A percentile compares a stretch with the other conserved stretches of the same genome.
Conservation (phyloP, 257 asterid species). For the Cordia subcordata region DNA sequence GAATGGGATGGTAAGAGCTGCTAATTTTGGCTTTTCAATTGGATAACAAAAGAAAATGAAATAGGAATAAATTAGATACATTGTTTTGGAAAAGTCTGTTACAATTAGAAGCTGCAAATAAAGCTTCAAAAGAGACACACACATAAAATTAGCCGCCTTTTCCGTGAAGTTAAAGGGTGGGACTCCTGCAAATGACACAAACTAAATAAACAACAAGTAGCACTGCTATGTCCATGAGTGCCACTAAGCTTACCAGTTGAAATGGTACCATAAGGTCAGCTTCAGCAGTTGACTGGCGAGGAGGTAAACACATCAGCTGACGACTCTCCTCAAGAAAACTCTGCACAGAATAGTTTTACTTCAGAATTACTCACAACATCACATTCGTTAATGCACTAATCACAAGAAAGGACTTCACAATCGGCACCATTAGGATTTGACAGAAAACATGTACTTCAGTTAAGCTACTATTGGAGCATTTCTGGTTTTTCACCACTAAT, state of each 20-base stretch:
- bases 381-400: not conserved
- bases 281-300: slow-evolving; percentile 98
- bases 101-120: too few relatives aligned
- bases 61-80: too few relatives aligned
- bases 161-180: too few relatives aligned
- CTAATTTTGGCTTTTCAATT: too few relatives aligned
- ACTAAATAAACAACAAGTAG: not conserved
- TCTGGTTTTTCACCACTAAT: too few relatives aligned
- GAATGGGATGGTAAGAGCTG: too few relatives aligned
- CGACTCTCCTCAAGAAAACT: slow-evolving; percentile 99
- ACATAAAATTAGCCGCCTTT: too few relatives aligned
- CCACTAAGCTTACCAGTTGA: slow-evolving; percentile 65
- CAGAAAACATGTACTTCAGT: not conserved
- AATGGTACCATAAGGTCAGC: slow-evolving; percentile 98
- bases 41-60: too few relatives aligned
- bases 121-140: too few relatives aligned
- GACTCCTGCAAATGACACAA: too few relatives aligned
- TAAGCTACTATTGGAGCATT: too few relatives aligned
- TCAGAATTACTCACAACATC: not conserved
- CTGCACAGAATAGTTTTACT: slow-evolving; percentile 24
- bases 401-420: not conserved
- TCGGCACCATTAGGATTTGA: not conserved
- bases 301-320: slow-evolving; percentile 92
- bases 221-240: not conserved
- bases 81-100: too few relatives aligned